phyloP scores from a whole-genome alignment of 192 early-diverging fungal genomes.

The Phlyctochytrium arcticum region DNA sequence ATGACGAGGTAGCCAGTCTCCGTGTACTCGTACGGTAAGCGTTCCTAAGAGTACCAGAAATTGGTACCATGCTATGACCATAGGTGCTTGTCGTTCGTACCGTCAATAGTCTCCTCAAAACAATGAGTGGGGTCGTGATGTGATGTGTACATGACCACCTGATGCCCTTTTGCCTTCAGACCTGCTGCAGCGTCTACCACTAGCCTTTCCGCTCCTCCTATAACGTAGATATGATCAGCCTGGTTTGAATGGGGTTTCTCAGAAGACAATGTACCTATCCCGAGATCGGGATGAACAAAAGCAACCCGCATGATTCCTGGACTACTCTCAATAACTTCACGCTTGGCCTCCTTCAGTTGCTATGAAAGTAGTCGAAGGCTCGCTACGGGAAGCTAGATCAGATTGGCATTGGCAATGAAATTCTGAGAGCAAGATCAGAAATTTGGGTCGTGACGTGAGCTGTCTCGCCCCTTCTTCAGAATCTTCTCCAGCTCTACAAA shows the following conservation, averaged over 20 bases:
- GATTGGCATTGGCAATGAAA: too few relatives aligned
- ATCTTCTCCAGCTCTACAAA: too few relatives aligned
- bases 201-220: constrained; percentile 90
- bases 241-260: too few relatives aligned
- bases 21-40: constrained; percentile 65
- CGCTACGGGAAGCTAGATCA: too few relatives aligned
- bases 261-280: constrained; percentile 64
- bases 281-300: constrained; percentile 91
- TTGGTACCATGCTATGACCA: neutral
- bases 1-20: constrained; percentile 70
- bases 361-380: too few relatives aligned
- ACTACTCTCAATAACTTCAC: too few relatives aligned
- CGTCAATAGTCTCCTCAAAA: constrained; percentile 88
- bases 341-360: too few relatives aligned
- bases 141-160: constrained; percentile 79
- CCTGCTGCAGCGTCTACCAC: constrained; percentile 89
- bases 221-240: neutral
- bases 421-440: too few relatives aligned
- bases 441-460: too few relatives aligned
- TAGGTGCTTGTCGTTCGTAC: too few relatives aligned
- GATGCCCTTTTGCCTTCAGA: constrained; percentile 74
- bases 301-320: constrained; percentile 59
- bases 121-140: constrained; percentile 85
- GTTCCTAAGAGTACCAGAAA: constrained; percentile 51
- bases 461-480: too few relatives aligned